Evolutionary conservation across 768 basidiomycete species (phyloP).

Genomic region (Leccinum pellstonianum): DNA sequence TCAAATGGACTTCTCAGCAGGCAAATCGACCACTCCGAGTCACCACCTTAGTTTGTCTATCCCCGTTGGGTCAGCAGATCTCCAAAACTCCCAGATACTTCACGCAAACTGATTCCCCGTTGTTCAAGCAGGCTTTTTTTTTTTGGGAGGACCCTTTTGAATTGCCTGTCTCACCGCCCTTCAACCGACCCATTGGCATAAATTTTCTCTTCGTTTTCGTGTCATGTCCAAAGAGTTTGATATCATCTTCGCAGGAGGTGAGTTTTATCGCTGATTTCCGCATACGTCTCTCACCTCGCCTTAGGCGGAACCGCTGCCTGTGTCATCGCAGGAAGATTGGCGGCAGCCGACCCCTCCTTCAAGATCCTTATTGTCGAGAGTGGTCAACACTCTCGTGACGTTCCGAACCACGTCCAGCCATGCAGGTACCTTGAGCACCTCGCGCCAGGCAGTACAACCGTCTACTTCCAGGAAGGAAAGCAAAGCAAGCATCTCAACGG

Average conservation of each 20-base stretch:
- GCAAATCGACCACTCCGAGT: no score
- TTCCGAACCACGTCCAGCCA: slow-evolving; percentile 51
- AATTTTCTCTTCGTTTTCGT: neutral
- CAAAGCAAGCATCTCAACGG: slow-evolving; percentile 44
- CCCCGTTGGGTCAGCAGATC: no score
- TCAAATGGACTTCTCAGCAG: no score
- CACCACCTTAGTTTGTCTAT: no score
- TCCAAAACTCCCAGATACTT: no score
- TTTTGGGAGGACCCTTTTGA: no score
- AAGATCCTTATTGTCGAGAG: slow-evolving; percentile 63
- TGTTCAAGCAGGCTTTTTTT: no score
- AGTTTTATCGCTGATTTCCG: neutral
- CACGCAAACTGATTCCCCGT: no score
- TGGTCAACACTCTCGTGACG: slow-evolving; percentile 50
- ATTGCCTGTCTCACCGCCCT: no score
- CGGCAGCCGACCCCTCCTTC: slow-evolving; percentile 49
- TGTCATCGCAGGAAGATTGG: slow-evolving; percentile 51
- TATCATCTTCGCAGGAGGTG: neutral
- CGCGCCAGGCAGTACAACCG: slow-evolving; percentile 24
- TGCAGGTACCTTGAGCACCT: slow-evolving; percentile 48
- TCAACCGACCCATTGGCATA: no score
- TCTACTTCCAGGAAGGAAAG: slow-evolving; percentile 29
- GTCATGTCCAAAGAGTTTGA: neutral
- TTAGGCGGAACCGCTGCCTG: slow-evolving; percentile 53
- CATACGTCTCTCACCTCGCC: neutral